Conservation (phyloP, 2,329 filamentous ascomycete species). For the Tolypocladium tropicale region DNA sequence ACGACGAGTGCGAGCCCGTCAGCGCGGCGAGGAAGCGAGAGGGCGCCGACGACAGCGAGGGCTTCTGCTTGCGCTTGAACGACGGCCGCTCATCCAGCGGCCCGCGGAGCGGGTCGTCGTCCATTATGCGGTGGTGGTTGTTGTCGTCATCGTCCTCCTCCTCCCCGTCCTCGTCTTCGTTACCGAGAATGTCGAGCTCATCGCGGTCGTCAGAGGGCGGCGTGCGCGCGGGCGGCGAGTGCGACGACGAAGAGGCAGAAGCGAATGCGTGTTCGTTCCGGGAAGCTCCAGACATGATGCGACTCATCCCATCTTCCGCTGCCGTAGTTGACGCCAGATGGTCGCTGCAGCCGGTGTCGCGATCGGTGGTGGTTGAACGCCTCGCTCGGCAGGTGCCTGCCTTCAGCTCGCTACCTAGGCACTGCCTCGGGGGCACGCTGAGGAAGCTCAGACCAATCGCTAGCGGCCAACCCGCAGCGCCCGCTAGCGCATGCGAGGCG, state of each 20-base stretch:
- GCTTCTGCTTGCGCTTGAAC: conserved; percentile 61
- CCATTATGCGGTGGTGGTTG: conserved; percentile 27
- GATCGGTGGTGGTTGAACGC: background rate
- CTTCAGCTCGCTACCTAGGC: no score
- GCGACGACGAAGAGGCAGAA: conserved; percentile 25
- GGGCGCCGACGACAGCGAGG: conserved; percentile 33
- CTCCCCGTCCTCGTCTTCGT: conserved; percentile 30
- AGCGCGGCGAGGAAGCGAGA: conserved; percentile 39
- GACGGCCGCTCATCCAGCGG: conserved; percentile 45
- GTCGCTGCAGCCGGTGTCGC: background rate
- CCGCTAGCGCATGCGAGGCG: background rate
- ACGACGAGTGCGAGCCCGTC: background rate
- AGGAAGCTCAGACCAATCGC: background rate
- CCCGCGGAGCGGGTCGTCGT: conserved; percentile 45
- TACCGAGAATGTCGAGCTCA: conserved; percentile 33
- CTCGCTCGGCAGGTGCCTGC: background rate
- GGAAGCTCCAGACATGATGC: conserved; percentile 30
- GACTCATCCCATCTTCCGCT: conserved; percentile 24
- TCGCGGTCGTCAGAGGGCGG: conserved; percentile 29
- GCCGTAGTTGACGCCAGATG: background rate
- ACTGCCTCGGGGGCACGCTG: no score
- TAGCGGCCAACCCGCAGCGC: background rate
- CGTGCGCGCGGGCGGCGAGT: conserved; percentile 14
- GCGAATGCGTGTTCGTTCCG: conserved; percentile 20
- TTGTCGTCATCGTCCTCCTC: conserved; percentile 18